Base-by-base conservation (phyloP, 2,329 filamentous ascomycete genomes). In the Colletotrichum somersetense region DNA sequence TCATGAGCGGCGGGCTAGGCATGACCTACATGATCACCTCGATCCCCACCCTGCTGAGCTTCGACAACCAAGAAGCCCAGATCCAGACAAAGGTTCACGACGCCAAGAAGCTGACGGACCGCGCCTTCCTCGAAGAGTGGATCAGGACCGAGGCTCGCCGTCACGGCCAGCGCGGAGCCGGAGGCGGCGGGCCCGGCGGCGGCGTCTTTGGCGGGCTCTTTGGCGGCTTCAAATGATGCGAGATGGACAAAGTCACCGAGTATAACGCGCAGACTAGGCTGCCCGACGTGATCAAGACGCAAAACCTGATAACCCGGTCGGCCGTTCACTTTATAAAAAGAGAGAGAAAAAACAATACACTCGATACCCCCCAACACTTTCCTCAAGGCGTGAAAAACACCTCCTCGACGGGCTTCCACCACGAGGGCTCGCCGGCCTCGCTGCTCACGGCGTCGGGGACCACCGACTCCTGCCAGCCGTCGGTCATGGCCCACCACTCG, bases 401-500 rank as follows among this genome's bases (percentile, higher is more conserved):
- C 81, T 93, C 91, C 78, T 93, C 90, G 26, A 91, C 79, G 2
- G 86, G 86, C 77, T 88, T 90, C 91, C 91, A 93, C 91, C 91
- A 93, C 14, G 85, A 79, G n/a, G 88, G 88, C 59, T 85, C 85
- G 2, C 89, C 90, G 7, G 87, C 85, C 75, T 88, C 86, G 73
- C 89, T 91, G 72, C 85, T 86, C 76, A 83, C 85, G 2, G 89
- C 89, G 0, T 89, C 90, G 0, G 87, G 84, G 1, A 91, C 88
- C 40, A 92, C 78, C 56, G 85, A 87, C 80, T 90, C 91, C 82
- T 95, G 93, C 85, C 91, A 93, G 18, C 85, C 85, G 80, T 96
- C 93, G 62, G 93, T 95, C 90, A 95, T 91, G 70, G 84, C 84
- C 93, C 93, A 96, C 93, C 93, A 96, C 80, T 92, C 90, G 67